phyloP scores from a whole-genome alignment of 2,329 filamentous ascomycete species.

The Ustulina deusta region DNA sequence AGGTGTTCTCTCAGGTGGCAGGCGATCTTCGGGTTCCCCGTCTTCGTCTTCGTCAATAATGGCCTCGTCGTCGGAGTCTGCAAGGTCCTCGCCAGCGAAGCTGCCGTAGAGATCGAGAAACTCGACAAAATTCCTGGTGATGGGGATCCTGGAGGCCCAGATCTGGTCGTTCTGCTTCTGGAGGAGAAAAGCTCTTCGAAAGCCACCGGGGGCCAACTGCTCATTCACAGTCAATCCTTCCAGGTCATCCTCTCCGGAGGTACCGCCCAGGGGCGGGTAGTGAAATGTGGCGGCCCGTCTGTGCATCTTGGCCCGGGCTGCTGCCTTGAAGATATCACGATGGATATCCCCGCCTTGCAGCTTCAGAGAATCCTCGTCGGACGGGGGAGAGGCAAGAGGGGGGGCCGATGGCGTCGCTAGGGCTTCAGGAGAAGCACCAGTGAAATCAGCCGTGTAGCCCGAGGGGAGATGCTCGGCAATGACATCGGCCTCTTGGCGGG shows the following conservation, averaged over 20 bases:
- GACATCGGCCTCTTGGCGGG: conserved; percentile 38
- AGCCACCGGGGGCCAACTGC: conserved; percentile 59
- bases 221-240: conserved; percentile 50
- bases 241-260: conserved; percentile 52
- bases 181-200: conserved; percentile 61
- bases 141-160: conserved; percentile 62
- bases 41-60: conserved; percentile 58
- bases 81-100: conserved; percentile 79
- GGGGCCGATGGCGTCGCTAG: conserved; percentile 38
- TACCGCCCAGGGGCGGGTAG: conserved; percentile 59
- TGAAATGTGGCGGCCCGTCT: conserved; percentile 76
- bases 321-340: conserved; percentile 80
- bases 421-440: conserved; percentile 46
- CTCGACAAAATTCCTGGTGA: conserved; percentile 78
- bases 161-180: conserved; percentile 53
- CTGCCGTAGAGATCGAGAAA: conserved; percentile 81
- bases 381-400: conserved; percentile 45
- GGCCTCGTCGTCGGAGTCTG: conserved; percentile 71
- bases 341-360: conserved; percentile 84
- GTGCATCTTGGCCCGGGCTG: conserved; percentile 65
- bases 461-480: conserved; percentile 41
- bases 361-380: conserved; percentile 73
- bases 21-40: conserved; percentile 46
- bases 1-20: conserved; percentile 67
- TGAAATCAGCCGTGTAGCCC: conserved; percentile 57